These are phyloP conservation scores for Aspergillus taichungensis DNA, from an alignment of 495 filamentous ascomycete species.

Conservation along the genomic window DNA sequence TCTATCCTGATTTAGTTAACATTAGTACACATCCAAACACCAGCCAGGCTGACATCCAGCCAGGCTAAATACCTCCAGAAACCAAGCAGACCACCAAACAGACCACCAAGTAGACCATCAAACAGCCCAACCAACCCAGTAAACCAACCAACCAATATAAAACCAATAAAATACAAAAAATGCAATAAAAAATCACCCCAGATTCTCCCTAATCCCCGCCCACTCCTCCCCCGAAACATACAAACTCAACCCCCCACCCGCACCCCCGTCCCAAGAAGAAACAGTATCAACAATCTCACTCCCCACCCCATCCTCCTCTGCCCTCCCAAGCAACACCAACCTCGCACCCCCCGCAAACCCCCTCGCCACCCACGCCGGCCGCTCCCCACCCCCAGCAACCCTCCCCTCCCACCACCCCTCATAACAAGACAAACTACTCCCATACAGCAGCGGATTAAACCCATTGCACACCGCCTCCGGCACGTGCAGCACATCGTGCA, in stretches of 20 bases:
- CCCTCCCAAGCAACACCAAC: constrained; percentile 14
- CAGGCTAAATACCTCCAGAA: too few species aligned
- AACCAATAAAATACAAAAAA: neutral
- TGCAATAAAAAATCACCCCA: neutral
- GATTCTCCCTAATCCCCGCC: neutral
- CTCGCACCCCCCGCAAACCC: constrained; percentile 11
- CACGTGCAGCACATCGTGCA: constrained; percentile 24
- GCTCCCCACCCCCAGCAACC: constrained; percentile 5
- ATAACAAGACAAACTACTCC: constrained; percentile 16
- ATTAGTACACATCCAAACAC: too few species aligned
- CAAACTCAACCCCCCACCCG: constrained; percentile 21
- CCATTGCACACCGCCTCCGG: constrained; percentile 23
- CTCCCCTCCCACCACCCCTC: constrained; percentile 13
- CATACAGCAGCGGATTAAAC: constrained; percentile 18
- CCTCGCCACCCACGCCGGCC: constrained; percentile 13
- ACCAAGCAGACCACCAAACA: too few species aligned
- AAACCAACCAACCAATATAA: neutral
- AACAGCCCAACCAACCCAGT: too few species aligned
- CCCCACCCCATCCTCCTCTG: constrained; percentile 5
- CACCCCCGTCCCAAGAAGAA: too few species aligned
- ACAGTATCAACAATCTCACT: constrained; percentile 18
- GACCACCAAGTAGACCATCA: too few species aligned
- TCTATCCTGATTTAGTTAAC: too few species aligned
- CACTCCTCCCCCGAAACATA: constrained; percentile 18
- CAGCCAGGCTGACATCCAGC: too few species aligned